These are phyloP conservation scores for Sphagnurus paluster DNA, from an alignment of 1,284 basidiomycete species.

Conservation along the genomic window DNA sequence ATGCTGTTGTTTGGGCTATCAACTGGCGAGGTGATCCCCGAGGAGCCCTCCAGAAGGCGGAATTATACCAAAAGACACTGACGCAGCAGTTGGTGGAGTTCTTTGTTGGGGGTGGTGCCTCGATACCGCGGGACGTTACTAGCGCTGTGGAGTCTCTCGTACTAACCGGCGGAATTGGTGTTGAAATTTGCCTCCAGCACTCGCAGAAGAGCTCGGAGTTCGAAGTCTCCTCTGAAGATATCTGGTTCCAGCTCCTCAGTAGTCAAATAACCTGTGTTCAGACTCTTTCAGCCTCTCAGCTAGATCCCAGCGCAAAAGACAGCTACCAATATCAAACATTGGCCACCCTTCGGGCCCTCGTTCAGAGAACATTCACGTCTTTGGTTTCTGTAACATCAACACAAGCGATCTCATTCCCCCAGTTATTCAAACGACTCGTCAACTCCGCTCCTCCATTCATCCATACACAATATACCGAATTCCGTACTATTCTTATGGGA, in stretches of 20 bases:
- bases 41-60: slow-evolving; percentile 69
- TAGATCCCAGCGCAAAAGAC: slow-evolving; percentile 3
- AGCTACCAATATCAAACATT: slow-evolving; percentile 33
- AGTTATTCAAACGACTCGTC: slow-evolving; percentile 88
- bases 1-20: slow-evolving; percentile 84
- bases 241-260: slow-evolving; percentile 88
- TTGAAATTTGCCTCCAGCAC: slow-evolving; percentile 67
- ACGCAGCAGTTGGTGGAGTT: slow-evolving; percentile 51
- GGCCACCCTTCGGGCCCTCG: slow-evolving; percentile 64
- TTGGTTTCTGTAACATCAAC: slow-evolving; percentile 85
- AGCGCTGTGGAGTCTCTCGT: slow-evolving; percentile 44
- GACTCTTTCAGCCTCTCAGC: slow-evolving; percentile 44
- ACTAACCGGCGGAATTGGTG: slow-evolving; percentile 59
- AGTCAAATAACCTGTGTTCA: slow-evolving; percentile 84
- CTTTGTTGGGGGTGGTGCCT: slow-evolving; percentile 12
- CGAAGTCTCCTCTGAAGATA: slow-evolving; percentile 72
- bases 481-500: slow-evolving; percentile 85
- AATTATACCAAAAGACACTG: slow-evolving; percentile 57
- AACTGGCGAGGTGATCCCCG: slow-evolving; percentile 65
- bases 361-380: slow-evolving; percentile 85
- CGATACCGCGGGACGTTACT: slow-evolving; percentile 29
- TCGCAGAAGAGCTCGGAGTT: slow-evolving; percentile 44
- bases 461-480: slow-evolving; percentile 86
- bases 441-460: slow-evolving; percentile 57
- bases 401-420: slow-evolving; percentile 86